Evolutionary conservation across 495 filamentous ascomycete species (phyloP).

Genomic region (Penicillium robsamsonii): DNA sequence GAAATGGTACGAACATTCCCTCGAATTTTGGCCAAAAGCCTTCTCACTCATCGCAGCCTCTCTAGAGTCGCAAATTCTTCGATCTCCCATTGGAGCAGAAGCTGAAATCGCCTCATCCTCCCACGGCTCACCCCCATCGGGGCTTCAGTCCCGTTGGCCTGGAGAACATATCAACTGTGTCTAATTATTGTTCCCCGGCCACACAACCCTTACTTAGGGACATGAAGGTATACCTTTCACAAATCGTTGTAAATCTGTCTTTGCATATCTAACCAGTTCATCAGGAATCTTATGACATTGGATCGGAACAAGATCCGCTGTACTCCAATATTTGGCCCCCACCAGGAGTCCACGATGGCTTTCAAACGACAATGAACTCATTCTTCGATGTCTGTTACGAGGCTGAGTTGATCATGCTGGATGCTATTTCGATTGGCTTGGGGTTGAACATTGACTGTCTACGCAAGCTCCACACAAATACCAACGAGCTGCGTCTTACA

Average conservation of each 20-base stretch:
- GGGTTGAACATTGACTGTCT: neutral
- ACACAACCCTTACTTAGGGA: neutral
- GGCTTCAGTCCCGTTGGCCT: constrained; percentile 1
- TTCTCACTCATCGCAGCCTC: no score
- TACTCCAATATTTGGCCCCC: neutral
- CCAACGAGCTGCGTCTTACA: constrained; percentile 21
- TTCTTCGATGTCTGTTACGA: neutral
- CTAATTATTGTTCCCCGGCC: neutral
- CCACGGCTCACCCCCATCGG: neutral
- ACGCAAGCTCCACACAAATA: neutral
- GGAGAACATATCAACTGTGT: neutral
- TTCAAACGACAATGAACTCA: neutral
- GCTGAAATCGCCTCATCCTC: constrained; percentile 4
- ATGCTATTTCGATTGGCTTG: neutral
- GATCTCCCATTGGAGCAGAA: constrained; percentile 1
- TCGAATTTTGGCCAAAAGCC: neutral
- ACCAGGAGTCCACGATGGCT: neutral
- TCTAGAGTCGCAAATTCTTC: neutral
- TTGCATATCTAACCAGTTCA: no score
- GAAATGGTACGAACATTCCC: neutral
- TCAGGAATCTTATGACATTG: neutral
- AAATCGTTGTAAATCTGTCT: no score
- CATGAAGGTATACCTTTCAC: neutral
- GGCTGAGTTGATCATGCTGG: neutral
- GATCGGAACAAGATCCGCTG: neutral